These are phyloP conservation scores for Euryodendron excelsum DNA, from an alignment of 148 eudicot species.

Conservation along the genomic window DNA sequence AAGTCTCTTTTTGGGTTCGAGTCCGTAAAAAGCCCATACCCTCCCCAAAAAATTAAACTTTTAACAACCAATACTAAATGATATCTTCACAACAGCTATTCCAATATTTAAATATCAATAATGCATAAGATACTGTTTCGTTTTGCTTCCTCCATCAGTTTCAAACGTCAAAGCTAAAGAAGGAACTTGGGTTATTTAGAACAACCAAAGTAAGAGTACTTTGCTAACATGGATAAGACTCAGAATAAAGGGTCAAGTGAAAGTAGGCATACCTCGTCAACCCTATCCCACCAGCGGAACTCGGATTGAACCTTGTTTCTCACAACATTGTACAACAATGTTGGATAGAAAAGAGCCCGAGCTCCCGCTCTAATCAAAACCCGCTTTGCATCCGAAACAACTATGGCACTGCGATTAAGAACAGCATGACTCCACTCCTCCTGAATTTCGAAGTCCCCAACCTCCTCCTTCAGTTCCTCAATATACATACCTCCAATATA, in stretches of 20 bases:
- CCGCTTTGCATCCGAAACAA: slow-evolving; percentile 58
- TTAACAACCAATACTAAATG: too few relatives aligned
- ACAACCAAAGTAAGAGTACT: neutral
- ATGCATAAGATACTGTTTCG: too few relatives aligned
- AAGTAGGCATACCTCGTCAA: slow-evolving; percentile 53
- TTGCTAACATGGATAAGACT: neutral
- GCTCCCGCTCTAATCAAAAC: slow-evolving; percentile 71
- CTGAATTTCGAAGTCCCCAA: slow-evolving; percentile 5
- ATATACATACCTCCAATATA: slow-evolving; percentile 47
- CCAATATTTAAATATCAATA: too few relatives aligned
- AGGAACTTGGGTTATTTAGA: neutral
- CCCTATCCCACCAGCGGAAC: slow-evolving; percentile 89
- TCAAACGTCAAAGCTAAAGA: neutral
- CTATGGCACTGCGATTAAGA: slow-evolving; percentile 20
- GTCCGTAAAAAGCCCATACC: too few relatives aligned
- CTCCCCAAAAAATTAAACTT: too few relatives aligned
- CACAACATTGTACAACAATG: slow-evolving; percentile 71
- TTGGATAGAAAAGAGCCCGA: slow-evolving; percentile 77
- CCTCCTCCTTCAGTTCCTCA: slow-evolving; percentile 50
- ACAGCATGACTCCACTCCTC: slow-evolving; percentile 16
- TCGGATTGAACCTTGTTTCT: slow-evolving; percentile 69
- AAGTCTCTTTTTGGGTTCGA: too few relatives aligned
- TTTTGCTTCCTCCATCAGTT: neutral
- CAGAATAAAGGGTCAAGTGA: neutral
- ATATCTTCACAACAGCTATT: too few relatives aligned